Base-by-base conservation (phyloP, 148 eudicot species). In the Selenicereus undatus region DNA sequence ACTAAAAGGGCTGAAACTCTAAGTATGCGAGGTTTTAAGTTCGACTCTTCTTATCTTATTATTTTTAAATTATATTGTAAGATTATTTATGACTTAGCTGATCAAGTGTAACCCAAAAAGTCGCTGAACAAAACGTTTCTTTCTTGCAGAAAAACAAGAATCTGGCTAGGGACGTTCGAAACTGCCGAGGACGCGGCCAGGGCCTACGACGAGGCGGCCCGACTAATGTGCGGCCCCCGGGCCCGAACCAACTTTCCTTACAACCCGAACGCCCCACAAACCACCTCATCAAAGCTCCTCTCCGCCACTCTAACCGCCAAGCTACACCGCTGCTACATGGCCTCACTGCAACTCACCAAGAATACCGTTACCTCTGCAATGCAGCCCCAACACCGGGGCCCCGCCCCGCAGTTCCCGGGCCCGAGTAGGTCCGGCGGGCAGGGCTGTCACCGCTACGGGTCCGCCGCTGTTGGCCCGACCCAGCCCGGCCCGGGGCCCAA, bases 141-240 rank as follows among this genome's bases (percentile, higher is more conserved):
- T 4, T 16, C 4, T 43, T 79, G 45, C 78, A 93, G 97, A 89
- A 93, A 93, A 81, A 93, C 97, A 12, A 88, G 97, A 76, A 91
- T 93, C 51, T 93, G 97, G 97, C 81, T 93, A 0, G 97, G 95
- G 43, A 92, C 96, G 22, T 92, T 92, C 16, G 96, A 92, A 74
- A 92, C 96, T 10, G 93, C 96, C 0, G 97, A 93, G 79, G 97
- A 91, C 50, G 97, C 97, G 22, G 97, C 97, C 3, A 79, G 90
- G 52, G 97, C 95, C 17, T 93, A 93, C 74, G 97, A 93, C 76
- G 95, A 91, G 77, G 97, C 97, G 26, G 97, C 95, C 24, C 84
- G 97, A 80, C 88, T 91, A 39, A 93, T 93, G 95, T 90, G 95
- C 32, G 97, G 97, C 11, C 88, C 90, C 7, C 82, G 92, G 81